phyloP scores from a whole-genome alignment of 2,329 filamentous ascomycete species.

The Phaeosphaeria sp. region DNA sequence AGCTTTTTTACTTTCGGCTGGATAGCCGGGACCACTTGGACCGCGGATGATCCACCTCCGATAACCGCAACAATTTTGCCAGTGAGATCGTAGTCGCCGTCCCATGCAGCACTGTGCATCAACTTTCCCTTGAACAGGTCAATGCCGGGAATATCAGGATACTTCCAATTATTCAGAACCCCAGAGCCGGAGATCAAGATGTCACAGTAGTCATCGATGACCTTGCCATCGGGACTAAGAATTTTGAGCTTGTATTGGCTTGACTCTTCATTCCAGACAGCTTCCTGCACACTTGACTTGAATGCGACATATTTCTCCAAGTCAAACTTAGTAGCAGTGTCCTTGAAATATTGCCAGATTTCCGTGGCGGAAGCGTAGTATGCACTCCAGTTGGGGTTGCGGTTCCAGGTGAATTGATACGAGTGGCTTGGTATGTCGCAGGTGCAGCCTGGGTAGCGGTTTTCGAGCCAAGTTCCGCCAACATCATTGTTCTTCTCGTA shows the following conservation, averaged over 20 bases:
- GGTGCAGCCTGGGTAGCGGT: slow-evolving; percentile 42
- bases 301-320: slow-evolving; percentile 42
- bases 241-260: slow-evolving; percentile 49
- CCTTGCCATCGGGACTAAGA: slow-evolving; percentile 17
- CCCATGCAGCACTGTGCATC: slow-evolving; percentile 53
- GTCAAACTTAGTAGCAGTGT: slow-evolving; percentile 46
- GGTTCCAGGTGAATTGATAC: slow-evolving; percentile 49
- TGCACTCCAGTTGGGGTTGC: slow-evolving; percentile 52
- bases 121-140: slow-evolving; percentile 52
- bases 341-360: slow-evolving; percentile 50
- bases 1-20: too few species aligned
- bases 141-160: slow-evolving; percentile 50
- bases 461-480: slow-evolving; percentile 1
- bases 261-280: slow-evolving; percentile 43
- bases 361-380: slow-evolving; percentile 47
- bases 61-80: slow-evolving; percentile 53
- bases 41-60: neutral
- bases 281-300: slow-evolving; percentile 41
- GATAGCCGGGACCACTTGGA: neutral
- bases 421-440: slow-evolving; percentile 30
- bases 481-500: slow-evolving; percentile 7
- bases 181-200: slow-evolving; percentile 25
- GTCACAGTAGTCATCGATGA: slow-evolving; percentile 20
- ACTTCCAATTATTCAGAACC: slow-evolving; percentile 47
- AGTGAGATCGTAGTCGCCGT: slow-evolving; percentile 44